These are phyloP conservation scores for Sideroxylon spinosum DNA, from an alignment of 179 eudicot species.

Conservation along the genomic window DNA sequence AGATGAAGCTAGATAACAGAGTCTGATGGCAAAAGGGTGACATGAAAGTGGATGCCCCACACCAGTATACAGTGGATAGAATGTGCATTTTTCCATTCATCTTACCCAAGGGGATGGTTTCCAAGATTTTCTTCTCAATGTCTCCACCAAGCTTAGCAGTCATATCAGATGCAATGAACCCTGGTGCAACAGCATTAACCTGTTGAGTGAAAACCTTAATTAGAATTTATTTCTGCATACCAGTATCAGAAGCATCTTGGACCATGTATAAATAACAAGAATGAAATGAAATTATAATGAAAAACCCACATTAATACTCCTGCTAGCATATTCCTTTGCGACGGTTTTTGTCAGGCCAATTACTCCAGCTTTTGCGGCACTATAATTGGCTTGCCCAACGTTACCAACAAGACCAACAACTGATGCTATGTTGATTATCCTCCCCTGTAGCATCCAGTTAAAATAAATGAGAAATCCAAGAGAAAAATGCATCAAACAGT, in stretches of 20 bases:
- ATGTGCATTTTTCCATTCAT: not conserved
- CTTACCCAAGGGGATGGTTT: slow-evolving; percentile 72
- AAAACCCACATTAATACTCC: slow-evolving; percentile 65
- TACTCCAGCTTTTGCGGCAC: slow-evolving; percentile 94
- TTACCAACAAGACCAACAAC: slow-evolving; percentile 83
- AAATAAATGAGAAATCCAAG: not conserved
- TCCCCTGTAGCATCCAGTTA: slow-evolving; percentile 50
- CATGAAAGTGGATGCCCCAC: no score
- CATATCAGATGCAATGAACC: slow-evolving; percentile 94
- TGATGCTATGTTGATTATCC: slow-evolving; percentile 78
- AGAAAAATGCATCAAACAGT: not conserved
- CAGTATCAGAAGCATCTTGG: not conserved
- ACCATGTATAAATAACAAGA: not conserved
- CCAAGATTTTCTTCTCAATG: slow-evolving; percentile 72
- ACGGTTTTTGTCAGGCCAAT: slow-evolving; percentile 77
- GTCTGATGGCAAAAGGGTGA: no score
- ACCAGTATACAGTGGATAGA: not conserved
- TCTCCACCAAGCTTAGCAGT: slow-evolving; percentile 77
- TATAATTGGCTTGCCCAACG: slow-evolving; percentile 85
- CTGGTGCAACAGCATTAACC: slow-evolving; percentile 95
- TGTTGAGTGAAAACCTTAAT: slow-evolving; percentile 20
- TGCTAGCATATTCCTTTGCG: slow-evolving; percentile 84
- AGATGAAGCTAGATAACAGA: no score
- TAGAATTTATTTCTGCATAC: not conserved
- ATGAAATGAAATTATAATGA: slow-evolving; percentile 2